These are phyloP conservation scores for Boletus sp. DNA, from an alignment of 1,284 basidiomycete genomes.

Conservation along the genomic window DNA sequence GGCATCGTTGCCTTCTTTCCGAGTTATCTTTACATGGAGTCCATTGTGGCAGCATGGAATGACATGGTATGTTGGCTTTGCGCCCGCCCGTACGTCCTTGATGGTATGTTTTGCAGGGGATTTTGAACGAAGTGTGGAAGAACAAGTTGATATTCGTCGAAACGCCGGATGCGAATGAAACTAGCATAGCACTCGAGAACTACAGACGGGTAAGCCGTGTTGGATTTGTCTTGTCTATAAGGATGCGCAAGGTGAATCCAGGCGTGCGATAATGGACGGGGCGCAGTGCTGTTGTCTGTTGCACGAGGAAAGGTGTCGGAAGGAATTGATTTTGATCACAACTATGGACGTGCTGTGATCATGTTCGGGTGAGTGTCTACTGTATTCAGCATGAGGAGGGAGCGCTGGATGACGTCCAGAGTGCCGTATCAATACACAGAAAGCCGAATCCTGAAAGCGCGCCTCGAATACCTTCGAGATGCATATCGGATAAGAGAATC, in stretches of 20 bases:
- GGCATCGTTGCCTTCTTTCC: constrained; percentile 99
- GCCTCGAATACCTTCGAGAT: constrained; percentile 97
- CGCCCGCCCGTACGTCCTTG: not conserved
- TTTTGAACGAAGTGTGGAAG: constrained; percentile 99
- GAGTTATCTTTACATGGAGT: constrained; percentile 99
- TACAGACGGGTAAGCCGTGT: constrained; percentile 74
- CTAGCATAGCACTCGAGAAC: constrained; percentile 96
- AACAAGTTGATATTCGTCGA: constrained; percentile 99
- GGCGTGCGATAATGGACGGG: constrained; percentile 98
- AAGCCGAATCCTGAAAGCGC: constrained; percentile 94
- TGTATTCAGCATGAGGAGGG: constrained; percentile 19
- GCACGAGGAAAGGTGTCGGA: constrained; percentile 99
- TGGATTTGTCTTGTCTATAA: not conserved
- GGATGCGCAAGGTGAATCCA: constrained; percentile 30
- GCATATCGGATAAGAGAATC: constrained; percentile 98
- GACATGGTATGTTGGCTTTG: constrained; percentile 77
- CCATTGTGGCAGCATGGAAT: constrained; percentile 99
- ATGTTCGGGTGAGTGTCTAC: constrained; percentile 84
- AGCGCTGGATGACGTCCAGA: constrained; percentile 38
- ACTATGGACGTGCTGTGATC: constrained; percentile 97
- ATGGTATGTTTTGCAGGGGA: constrained; percentile 59
- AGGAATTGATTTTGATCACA: constrained; percentile 99
- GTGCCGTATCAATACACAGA: constrained; percentile 99
- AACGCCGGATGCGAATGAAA: constrained; percentile 98
- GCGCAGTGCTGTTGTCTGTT: constrained; percentile 94